These are phyloP conservation scores for Aspergillus neotritici DNA, from an alignment of 2,329 filamentous ascomycete species.

Conservation along the genomic window DNA sequence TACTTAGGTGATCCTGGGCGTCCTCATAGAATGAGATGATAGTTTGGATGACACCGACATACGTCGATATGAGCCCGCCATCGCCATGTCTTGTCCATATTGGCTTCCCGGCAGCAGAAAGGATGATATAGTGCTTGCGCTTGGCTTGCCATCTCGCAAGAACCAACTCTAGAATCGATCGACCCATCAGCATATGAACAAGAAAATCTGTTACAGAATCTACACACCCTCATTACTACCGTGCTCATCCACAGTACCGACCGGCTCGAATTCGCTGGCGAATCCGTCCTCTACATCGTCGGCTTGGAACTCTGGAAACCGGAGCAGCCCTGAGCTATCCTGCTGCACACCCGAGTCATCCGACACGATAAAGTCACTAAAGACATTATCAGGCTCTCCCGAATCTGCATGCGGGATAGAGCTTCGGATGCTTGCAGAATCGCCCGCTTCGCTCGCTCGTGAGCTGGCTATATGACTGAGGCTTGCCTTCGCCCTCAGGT, in stretches of 20 bases:
- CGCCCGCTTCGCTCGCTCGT: conserved; percentile 47
- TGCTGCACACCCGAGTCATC: conserved; percentile 35
- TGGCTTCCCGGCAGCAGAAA: conserved; percentile 93
- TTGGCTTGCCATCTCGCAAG: conserved; percentile 81
- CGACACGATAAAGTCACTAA: conserved; percentile 61
- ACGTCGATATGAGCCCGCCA: conserved; percentile 80
- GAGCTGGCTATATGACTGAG: conserved; percentile 41
- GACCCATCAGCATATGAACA: conserved; percentile 9
- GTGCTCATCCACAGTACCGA: conserved; percentile 55
- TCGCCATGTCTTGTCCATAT: conserved; percentile 96
- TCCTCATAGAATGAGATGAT: conserved; percentile 96
- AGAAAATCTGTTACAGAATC: neutral
- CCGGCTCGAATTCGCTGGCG: conserved; percentile 65
- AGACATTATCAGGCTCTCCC: conserved; percentile 74
- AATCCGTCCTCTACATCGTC: conserved; percentile 62
- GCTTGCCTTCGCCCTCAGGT: conserved; percentile 31
- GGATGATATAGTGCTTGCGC: conserved; percentile 92
- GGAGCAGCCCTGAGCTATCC: conserved; percentile 29
- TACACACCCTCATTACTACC: conserved; percentile 52
- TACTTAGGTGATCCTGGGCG: conserved; percentile 67
- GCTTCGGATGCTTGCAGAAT: conserved; percentile 48
- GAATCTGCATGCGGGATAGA: conserved; percentile 51
- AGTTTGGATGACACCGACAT: conserved; percentile 91
- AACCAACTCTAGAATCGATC: conserved; percentile 35
- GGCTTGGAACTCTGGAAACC: conserved; percentile 31